Conservation (phyloP, 257 asterid species). For the Craterostigma plantagineum region DNA sequence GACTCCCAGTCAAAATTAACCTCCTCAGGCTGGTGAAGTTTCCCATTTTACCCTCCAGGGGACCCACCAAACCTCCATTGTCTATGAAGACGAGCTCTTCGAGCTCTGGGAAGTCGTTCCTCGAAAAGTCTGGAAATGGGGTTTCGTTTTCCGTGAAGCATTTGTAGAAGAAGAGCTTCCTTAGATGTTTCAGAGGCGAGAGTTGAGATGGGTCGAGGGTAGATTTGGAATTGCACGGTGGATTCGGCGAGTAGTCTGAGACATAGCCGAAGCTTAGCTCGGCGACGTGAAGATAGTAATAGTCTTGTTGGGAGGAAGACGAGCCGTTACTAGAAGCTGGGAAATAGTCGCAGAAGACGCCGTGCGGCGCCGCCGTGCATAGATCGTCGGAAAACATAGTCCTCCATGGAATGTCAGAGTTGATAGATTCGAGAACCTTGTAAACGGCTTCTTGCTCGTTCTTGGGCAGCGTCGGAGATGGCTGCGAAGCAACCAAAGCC, state of each 20-base stretch:
- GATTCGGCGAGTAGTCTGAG: conserved; percentile 66
- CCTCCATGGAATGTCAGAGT: conserved; percentile 54
- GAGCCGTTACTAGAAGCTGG: conserved; percentile 7
- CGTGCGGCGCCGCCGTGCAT: conserved; percentile 76
- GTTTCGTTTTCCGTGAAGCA: conserved; percentile 32
- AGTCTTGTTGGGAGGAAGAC: too few species aligned
- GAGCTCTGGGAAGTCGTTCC: conserved; percentile 10
- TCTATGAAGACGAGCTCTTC: conserved; percentile 53
- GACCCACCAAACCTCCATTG: conserved; percentile 40
- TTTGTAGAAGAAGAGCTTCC: conserved; percentile 52
- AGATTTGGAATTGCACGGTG: conserved; percentile 38
- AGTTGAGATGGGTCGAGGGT: conserved; percentile 32
- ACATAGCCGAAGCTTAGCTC: conserved; percentile 77
- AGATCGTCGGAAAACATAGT: conserved; percentile 57
- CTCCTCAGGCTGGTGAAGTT: conserved; percentile 20
- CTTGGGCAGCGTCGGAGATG: conserved; percentile 27
- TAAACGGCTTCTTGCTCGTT: conserved; percentile 65
- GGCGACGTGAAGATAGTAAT: conserved; percentile 23
- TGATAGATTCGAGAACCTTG: conserved; percentile 40
- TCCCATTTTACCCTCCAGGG: conserved; percentile 22
- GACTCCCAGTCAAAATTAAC: conserved; percentile 41
- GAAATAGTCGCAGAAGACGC: conserved; percentile 62
- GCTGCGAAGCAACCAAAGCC: conserved; percentile 27
- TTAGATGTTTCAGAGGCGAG: conserved; percentile 28
- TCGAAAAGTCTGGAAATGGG: conserved; percentile 31